phyloP scores from a whole-genome alignment of 768 basidiomycete species.

The Russula griseocarnosa region DNA sequence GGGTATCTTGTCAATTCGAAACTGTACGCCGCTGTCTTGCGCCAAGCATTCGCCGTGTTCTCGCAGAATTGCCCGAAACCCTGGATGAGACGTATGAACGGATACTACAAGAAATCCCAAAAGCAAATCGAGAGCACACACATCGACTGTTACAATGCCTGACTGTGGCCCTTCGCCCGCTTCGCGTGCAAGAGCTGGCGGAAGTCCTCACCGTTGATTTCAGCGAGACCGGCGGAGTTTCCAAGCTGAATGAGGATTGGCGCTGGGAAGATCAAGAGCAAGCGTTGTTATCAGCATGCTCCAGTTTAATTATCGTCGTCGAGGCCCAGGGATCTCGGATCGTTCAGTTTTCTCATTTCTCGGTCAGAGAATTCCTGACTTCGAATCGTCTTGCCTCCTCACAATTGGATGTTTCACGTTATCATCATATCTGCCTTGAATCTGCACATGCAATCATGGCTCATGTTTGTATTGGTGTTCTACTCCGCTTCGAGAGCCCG shows the following conservation, averaged over 20 bases:
- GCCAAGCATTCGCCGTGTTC: background rate
- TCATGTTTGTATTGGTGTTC: background rate
- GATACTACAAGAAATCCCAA: background rate
- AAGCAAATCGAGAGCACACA: background rate
- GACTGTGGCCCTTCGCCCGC: background rate
- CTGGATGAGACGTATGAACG: background rate
- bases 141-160: background rate
- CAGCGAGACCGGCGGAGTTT: background rate
- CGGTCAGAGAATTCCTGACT: background rate
- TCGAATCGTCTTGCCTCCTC: background rate
- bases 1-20: background rate
- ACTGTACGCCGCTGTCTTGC: background rate
- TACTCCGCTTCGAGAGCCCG: background rate
- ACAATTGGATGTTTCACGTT: background rate
- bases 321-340: background rate
- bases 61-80: conserved; percentile 4
- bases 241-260: background rate
- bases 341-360: background rate
- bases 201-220: conserved; percentile 4
- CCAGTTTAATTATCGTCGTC: background rate
- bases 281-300: background rate
- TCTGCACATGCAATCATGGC: background rate
- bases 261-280: conserved; percentile 3
- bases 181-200: conserved; percentile 4
- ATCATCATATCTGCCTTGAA: background rate